These are phyloP conservation scores for Colletotrichum lindemuthianum DNA, from an alignment of 2,329 filamentous ascomycete genomes.

Conservation along the genomic window DNA sequence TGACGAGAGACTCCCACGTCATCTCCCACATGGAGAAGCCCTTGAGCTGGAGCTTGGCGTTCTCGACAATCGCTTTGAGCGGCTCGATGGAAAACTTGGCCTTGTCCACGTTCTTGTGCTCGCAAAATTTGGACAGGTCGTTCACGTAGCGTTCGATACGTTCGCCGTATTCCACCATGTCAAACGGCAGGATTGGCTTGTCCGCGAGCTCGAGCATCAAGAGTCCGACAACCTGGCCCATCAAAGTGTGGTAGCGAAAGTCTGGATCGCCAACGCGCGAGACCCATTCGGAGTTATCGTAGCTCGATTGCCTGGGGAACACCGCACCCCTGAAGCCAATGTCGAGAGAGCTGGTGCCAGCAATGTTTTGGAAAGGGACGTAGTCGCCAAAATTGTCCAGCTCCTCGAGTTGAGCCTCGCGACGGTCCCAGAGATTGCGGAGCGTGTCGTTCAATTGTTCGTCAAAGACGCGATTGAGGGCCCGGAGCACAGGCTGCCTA, in stretches of 20 bases:
- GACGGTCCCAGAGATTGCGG: conserved; percentile 78
- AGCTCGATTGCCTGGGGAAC: conserved; percentile 83
- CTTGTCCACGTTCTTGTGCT: conserved; percentile 57
- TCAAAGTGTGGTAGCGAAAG: conserved; percentile 81
- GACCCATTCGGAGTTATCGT: conserved; percentile 92
- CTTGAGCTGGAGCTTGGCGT: conserved; percentile 68
- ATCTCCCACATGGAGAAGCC: conserved; percentile 81
- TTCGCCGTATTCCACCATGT: conserved; percentile 77
- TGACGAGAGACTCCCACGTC: conserved; percentile 78
- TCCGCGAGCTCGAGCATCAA: conserved; percentile 89
- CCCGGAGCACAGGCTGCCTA: conserved; percentile 74
- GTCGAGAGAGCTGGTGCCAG: conserved; percentile 88
- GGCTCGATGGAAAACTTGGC: conserved; percentile 62
- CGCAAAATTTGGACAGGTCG: conserved; percentile 56
- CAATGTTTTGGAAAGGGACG: conserved; percentile 90
- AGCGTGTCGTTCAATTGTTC: conserved; percentile 78
- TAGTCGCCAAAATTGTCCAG: conserved; percentile 84
- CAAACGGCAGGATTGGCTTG: conserved; percentile 82
- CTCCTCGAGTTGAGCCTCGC: conserved; percentile 67
- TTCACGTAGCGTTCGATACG: conserved; percentile 72
- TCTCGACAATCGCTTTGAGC: conserved; percentile 70
- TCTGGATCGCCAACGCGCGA: conserved; percentile 80
- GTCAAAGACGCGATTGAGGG: conserved; percentile 79
- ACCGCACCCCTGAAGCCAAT: conserved; percentile 77
- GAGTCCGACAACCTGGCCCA: conserved; percentile 83